These are phyloP conservation scores for Taphrina betulina DNA, from an alignment of 1,139 yeast species.

Conservation along the genomic window DNA sequence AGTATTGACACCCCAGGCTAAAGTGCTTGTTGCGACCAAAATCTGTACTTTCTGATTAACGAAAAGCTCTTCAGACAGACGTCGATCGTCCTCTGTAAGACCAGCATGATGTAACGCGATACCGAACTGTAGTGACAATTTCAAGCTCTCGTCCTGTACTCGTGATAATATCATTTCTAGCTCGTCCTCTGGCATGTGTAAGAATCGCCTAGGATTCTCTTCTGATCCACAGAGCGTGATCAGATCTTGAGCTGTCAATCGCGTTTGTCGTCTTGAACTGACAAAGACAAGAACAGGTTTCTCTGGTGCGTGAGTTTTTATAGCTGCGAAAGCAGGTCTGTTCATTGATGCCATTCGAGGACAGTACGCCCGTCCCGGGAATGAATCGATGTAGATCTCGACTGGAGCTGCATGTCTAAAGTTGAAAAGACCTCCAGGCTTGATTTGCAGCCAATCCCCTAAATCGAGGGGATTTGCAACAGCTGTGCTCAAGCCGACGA, in stretches of 20 bases:
- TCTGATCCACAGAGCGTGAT: slow-evolving; percentile 95
- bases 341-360: slow-evolving; percentile 92
- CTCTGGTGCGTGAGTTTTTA: slow-evolving; percentile 87
- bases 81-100: slow-evolving; percentile 83
- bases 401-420: slow-evolving; percentile 97
- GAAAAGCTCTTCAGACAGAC: slow-evolving; percentile 79
- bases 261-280: slow-evolving; percentile 94
- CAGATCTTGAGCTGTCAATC: slow-evolving; percentile 88
- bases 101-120: slow-evolving; percentile 99
- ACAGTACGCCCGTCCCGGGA: slow-evolving; percentile 74
- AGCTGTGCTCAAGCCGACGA: slow-evolving; percentile 94
- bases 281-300: slow-evolving; percentile 94
- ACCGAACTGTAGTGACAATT: slow-evolving; percentile 84
- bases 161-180: slow-evolving; percentile 59
- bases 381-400: slow-evolving; percentile 97
- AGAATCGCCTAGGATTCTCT: slow-evolving; percentile 83
- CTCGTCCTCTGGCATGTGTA: slow-evolving; percentile 75
- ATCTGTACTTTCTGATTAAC: slow-evolving; percentile 85
- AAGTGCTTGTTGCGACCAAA: slow-evolving; percentile 87
- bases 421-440: slow-evolving; percentile 76
- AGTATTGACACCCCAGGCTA: slow-evolving; percentile 96
- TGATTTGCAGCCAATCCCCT: slow-evolving; percentile 96
- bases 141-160: slow-evolving; percentile 87
- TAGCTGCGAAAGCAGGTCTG: slow-evolving; percentile 95
- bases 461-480: slow-evolving; percentile 96